Conservation (phyloP, 768 basidiomycete genomes). For the Russula vinacea region DNA sequence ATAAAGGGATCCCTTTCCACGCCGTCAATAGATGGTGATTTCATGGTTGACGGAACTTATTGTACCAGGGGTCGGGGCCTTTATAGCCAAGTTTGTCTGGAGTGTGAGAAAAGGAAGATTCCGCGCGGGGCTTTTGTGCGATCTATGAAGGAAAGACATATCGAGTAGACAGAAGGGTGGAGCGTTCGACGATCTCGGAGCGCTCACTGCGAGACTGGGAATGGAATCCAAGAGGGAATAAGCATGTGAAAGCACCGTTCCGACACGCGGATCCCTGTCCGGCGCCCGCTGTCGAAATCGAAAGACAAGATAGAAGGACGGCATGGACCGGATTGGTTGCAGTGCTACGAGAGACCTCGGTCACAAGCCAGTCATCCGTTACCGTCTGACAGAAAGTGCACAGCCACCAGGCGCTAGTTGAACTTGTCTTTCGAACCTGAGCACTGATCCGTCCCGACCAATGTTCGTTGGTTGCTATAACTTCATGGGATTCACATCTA, state of each 20-base stretch:
- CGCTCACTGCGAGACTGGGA: not conserved
- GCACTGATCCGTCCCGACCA: constrained; percentile 12
- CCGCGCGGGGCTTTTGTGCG: not conserved
- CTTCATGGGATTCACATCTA: not conserved
- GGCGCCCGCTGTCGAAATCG: too few species aligned
- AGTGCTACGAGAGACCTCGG: not conserved
- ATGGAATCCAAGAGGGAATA: not conserved
- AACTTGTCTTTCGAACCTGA: not conserved
- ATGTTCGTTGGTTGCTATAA: constrained; percentile 28
- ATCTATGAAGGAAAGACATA: not conserved
- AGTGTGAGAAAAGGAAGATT: constrained; percentile 7
- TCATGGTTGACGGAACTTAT: constrained; percentile 2
- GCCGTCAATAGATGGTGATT: not conserved
- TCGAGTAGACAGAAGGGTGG: not conserved
- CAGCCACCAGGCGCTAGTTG: constrained; percentile 22
- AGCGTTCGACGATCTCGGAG: not conserved
- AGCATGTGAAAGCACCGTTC: not conserved
- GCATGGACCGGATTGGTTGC: not conserved
- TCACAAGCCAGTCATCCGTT: too few species aligned
- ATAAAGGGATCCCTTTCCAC: constrained; percentile 11
- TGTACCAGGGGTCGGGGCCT: constrained; percentile 1
- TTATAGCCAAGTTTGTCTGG: constrained; percentile 2
- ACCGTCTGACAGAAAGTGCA: constrained; percentile 17
- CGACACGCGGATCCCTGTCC: not conserved
- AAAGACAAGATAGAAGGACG: not conserved